Evolutionary conservation across 148 eudicot genomes (phyloP).

Genomic region (Fallopia convolvulus): DNA sequence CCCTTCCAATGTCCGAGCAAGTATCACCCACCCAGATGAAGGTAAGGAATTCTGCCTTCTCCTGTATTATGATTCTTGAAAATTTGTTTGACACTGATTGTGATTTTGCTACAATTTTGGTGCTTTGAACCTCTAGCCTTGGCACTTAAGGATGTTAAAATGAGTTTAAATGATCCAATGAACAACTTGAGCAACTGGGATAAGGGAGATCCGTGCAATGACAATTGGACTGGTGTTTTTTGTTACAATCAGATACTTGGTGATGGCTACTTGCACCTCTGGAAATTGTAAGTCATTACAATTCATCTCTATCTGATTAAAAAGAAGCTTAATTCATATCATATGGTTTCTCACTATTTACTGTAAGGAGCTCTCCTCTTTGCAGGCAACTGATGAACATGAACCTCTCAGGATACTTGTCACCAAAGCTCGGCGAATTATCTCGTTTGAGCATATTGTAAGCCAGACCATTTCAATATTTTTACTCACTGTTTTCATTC

Average conservation of each 20-base stretch:
- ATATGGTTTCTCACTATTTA: not conserved
- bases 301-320: too few relatives aligned
- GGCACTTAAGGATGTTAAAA: constrained; percentile 42
- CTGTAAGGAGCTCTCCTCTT: not conserved
- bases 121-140: constrained; percentile 25
- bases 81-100: not conserved
- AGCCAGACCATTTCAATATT: not conserved
- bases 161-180: constrained; percentile 41
- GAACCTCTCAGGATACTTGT: constrained; percentile 71
- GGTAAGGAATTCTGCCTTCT: constrained; percentile 19
- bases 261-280: constrained; percentile 50
- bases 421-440: constrained; percentile 49
- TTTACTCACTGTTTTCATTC: not conserved
- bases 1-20: not conserved
- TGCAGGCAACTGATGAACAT: constrained; percentile 54
- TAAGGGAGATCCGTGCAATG: constrained; percentile 59
- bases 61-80: too few relatives aligned
- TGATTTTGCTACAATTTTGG: not conserved
- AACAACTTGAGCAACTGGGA: constrained; percentile 49
- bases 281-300: constrained; percentile 46
- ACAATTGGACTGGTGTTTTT: constrained; percentile 59
- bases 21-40: constrained; percentile 46
- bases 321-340: too few relatives aligned
- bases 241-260: constrained; percentile 26
- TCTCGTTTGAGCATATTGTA: not conserved